Percentiles rank a stretch among this genome's conserved stretches.
Evolutionary conservation across 108 stramenopile genomes (phyloP).

Genomic region (Discostella pseudostelligera): DNA sequence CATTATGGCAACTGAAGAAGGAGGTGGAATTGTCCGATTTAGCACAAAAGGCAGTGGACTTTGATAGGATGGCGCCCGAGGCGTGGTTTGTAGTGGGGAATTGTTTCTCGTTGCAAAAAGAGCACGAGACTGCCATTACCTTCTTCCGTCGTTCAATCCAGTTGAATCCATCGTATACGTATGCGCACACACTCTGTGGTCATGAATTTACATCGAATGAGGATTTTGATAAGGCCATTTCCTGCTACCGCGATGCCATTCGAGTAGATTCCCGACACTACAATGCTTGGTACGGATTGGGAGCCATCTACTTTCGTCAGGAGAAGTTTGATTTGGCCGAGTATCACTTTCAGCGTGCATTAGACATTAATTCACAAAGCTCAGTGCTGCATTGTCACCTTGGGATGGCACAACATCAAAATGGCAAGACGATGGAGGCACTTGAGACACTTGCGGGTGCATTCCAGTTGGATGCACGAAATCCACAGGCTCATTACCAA

Average conservation of each 20-base stretch:
- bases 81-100: conserved; percentile 97
- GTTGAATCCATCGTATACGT: conserved; percentile 89
- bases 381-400: conserved; percentile 92
- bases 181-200: conserved; percentile 94
- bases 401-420: conserved; percentile 93
- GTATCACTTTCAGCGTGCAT: conserved; percentile 91
- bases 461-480: conserved; percentile 79
- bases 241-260: conserved; percentile 90
- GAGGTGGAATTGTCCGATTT: conserved; percentile 94
- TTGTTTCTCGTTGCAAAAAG: conserved; percentile 96
- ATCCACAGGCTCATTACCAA: conserved; percentile 96
- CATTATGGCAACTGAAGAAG: conserved; percentile 94
- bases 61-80: conserved; percentile 85
- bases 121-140: conserved; percentile 93
- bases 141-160: conserved; percentile 92
- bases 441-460: conserved; percentile 87
- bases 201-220: conserved; percentile 97
- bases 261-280: conserved; percentile 86
- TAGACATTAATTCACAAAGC: conserved; percentile 84
- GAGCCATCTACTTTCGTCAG: conserved; percentile 95
- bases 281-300: conserved; percentile 96
- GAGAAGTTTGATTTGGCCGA: conserved; percentile 96
- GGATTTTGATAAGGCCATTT: conserved; percentile 94
- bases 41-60: conserved; percentile 86
- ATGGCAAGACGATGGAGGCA: conserved; percentile 85